Evolutionary conservation across 2,329 filamentous ascomycete genomes (phyloP).

Genomic region (Ceratocystis colombiana): DNA sequence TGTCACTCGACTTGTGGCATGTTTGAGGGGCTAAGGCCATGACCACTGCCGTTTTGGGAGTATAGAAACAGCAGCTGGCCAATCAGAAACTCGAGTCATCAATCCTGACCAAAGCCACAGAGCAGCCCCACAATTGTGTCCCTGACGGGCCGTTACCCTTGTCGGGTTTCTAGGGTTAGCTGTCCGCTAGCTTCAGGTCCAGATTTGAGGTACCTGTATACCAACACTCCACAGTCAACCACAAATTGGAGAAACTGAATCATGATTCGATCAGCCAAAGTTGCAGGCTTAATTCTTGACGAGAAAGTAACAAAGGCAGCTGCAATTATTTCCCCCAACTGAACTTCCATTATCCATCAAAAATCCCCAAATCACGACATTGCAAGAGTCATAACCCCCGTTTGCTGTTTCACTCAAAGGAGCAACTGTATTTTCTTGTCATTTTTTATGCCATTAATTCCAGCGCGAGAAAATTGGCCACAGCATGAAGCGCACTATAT

Average conservation of each 20-base stretch:
- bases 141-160: conserved; percentile 8
- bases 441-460: neutral
- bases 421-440: neutral
- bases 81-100: neutral
- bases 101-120: neutral
- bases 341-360: neutral
- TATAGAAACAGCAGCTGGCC: neutral
- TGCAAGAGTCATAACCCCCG: neutral
- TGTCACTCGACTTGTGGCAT: conserved; percentile 15
- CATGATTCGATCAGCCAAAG: neutral
- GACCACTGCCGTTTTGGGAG: neutral
- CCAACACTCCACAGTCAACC: conserved; percentile 10
- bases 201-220: neutral
- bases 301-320: neutral
- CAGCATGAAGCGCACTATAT: neutral
- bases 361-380: neutral
- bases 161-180: neutral
- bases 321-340: neutral
- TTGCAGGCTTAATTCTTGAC: no score
- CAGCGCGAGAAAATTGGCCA: neutral
- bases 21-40: neutral
- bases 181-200: neutral
- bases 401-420: neutral
- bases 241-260: neutral
- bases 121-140: conserved; percentile 7